A percentile compares a stretch with the other conserved stretches of the same genome.
These are phyloP conservation scores for Fusarium nelsonii DNA, from an alignment of 2,329 filamentous ascomycete genomes.

Conservation along the genomic window DNA sequence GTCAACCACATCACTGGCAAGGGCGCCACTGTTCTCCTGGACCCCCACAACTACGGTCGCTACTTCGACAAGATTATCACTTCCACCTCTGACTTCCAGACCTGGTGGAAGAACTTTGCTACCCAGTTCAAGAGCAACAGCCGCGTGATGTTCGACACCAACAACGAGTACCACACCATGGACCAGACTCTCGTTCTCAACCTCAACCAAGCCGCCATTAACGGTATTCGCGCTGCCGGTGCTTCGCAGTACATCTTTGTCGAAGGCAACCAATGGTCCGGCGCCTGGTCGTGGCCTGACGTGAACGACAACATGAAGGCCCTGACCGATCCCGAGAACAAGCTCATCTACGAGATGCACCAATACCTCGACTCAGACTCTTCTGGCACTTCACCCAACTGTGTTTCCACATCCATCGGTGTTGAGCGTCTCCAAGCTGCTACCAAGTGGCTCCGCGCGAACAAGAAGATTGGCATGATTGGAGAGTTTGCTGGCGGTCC, in stretches of 20 bases:
- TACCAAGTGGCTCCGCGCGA: constrained; percentile 66
- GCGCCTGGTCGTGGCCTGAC: constrained; percentile 61
- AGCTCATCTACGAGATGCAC: constrained; percentile 70
- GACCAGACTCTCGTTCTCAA: constrained; percentile 68
- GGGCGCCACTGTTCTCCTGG: constrained; percentile 66
- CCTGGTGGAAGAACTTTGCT: constrained; percentile 70
- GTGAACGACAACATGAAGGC: constrained; percentile 57
- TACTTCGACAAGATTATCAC: constrained; percentile 67
- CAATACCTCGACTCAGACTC: constrained; percentile 69
- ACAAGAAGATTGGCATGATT: constrained; percentile 66
- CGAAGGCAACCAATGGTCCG: constrained; percentile 68
- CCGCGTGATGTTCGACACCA: constrained; percentile 73
- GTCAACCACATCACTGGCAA: constrained; percentile 54
- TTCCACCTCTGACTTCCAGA: constrained; percentile 64
- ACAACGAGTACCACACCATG: constrained; percentile 76
- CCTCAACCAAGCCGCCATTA: constrained; percentile 74
- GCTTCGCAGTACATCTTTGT: constrained; percentile 70
- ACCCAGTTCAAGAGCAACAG: constrained; percentile 64
- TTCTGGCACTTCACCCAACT: constrained; percentile 62
- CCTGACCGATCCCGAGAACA: constrained; percentile 62
- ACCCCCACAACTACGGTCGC: constrained; percentile 73
- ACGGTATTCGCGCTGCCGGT: constrained; percentile 70
- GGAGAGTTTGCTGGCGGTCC: constrained; percentile 69
- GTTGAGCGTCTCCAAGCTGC: constrained; percentile 62
- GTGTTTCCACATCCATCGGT: constrained; percentile 64